Evolutionary conservation across 1,139 yeast genomes (phyloP).

Genomic region (Lodderomyces orthopsilosis): DNA sequence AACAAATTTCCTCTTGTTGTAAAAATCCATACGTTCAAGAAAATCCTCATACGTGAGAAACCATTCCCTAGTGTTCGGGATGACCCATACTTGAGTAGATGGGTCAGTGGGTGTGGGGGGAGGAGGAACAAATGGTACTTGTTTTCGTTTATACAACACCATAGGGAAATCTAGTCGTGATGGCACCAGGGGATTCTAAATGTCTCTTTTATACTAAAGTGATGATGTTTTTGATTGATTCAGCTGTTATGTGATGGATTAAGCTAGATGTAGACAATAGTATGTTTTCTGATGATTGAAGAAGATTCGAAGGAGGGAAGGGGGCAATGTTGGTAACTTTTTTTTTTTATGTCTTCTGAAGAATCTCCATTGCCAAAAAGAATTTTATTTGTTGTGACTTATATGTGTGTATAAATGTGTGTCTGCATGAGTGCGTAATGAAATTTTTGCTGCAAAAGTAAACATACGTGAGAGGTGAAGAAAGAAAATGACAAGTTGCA

Average conservation of each 20-base stretch:
- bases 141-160: constrained; percentile 76
- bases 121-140: constrained; percentile 57
- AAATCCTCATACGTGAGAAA: constrained; percentile 74
- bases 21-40: constrained; percentile 65
- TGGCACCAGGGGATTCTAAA: too few relatives aligned
- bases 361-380: too few relatives aligned
- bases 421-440: neutral
- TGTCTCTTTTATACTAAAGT: too few relatives aligned
- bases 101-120: constrained; percentile 54
- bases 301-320: too few relatives aligned
- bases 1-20: constrained; percentile 73
- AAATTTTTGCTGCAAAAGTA: constrained; percentile 1
- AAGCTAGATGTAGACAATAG: too few relatives aligned
- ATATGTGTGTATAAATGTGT: neutral
- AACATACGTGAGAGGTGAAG: neutral
- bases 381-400: too few relatives aligned
- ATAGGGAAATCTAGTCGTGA: too few relatives aligned
- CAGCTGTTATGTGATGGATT: too few relatives aligned
- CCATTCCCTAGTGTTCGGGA: constrained; percentile 87
- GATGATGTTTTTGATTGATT: too few relatives aligned
- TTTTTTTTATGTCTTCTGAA: too few relatives aligned
- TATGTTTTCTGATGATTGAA: too few relatives aligned
- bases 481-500: neutral
- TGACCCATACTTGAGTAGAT: constrained; percentile 64
- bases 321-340: too few relatives aligned